Evolutionary conservation across 148 eudicot species (phyloP).

Genomic region (Rhododendron henanense): DNA sequence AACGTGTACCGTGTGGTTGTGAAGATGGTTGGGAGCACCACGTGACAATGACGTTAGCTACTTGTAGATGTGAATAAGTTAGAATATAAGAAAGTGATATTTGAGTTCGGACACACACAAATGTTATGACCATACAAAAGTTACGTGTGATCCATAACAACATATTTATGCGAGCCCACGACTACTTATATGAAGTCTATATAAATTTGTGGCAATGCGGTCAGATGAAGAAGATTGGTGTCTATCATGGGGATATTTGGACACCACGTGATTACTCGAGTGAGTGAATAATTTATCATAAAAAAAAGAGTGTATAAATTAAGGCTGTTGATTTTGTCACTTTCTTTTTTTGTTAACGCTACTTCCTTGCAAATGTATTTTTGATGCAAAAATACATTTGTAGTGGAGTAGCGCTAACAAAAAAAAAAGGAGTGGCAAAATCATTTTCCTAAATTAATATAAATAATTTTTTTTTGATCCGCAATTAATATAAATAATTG

Average conservation of each 20-base stretch:
- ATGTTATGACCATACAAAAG: no score
- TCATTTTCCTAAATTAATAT: no score
- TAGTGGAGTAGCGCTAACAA: no score
- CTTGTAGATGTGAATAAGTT: neutral
- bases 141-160: neutral
- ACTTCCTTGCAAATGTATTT: no score
- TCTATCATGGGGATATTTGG: neutral
- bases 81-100: neutral
- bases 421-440: no score
- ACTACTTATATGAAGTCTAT: neutral
- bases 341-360: no score
- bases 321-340: no score
- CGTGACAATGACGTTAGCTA: neutral
- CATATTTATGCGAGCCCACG: neutral
- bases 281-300: no score
- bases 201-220: neutral
- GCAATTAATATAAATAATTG: neutral
- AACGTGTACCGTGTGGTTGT: neutral
- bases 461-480: no score
- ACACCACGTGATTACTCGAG: neutral
- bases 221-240: neutral
- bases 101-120: neutral
- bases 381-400: no score
- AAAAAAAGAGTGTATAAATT: no score
- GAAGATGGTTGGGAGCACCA: neutral